These are phyloP conservation scores for Pichia norvegensis DNA, from an alignment of 1,139 yeast genomes.

Conservation along the genomic window DNA sequence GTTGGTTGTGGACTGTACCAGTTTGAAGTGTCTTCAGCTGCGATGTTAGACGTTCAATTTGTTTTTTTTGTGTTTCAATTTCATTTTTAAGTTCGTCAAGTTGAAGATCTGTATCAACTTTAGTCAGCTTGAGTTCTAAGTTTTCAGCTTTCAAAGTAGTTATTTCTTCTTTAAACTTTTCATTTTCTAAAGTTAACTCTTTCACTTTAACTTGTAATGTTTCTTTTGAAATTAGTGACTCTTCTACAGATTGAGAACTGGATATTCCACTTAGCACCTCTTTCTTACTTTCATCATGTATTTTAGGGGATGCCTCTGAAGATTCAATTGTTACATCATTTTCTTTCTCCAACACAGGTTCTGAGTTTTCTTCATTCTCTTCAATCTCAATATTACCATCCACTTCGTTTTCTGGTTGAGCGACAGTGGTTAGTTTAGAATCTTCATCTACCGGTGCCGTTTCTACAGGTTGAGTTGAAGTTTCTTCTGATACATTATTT, in stretches of 20 bases:
- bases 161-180: conserved; percentile 10
- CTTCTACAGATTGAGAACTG: conserved; percentile 2
- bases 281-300: neutral
- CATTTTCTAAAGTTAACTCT: conserved; percentile 13
- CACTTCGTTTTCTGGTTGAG: too few species aligned
- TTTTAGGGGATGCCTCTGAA: neutral
- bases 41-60: conserved; percentile 8
- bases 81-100: conserved; percentile 20
- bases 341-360: neutral
- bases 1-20: conserved; percentile 1
- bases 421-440: too few species aligned
- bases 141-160: conserved; percentile 16
- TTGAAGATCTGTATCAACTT: conserved; percentile 23
- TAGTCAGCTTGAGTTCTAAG: conserved; percentile 20
- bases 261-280: too few species aligned
- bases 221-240: conserved; percentile 19
- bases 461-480: too few species aligned
- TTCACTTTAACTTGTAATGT: conserved; percentile 16
- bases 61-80: conserved; percentile 16
- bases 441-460: too few species aligned
- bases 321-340: neutral
- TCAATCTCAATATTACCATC: neutral
- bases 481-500: too few species aligned
- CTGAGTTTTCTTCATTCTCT: neutral
- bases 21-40: conserved; percentile 9